Percentiles rank a stretch among this genome's conserved stretches.
Conservation (phyloP, 495 filamentous ascomycete species). For the Talaromyces liani region DNA sequence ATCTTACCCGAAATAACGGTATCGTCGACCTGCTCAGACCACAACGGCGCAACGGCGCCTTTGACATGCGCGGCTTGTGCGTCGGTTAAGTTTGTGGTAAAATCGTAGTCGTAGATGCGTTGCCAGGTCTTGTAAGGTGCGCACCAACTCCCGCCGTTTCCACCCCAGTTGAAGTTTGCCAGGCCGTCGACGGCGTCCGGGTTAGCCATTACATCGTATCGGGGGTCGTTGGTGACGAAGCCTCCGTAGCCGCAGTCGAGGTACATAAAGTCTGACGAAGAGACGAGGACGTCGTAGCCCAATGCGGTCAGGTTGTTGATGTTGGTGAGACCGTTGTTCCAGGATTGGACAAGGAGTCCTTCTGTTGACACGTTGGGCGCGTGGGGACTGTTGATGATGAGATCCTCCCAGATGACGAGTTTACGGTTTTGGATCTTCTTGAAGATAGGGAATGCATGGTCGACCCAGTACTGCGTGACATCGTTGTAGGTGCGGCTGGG, state of each 20-base stretch:
- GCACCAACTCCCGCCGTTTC: constrained; percentile 49
- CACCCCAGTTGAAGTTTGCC: constrained; percentile 47
- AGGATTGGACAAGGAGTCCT: constrained; percentile 42
- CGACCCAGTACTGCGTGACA: constrained; percentile 47
- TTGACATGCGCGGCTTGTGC: constrained; percentile 37
- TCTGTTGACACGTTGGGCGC: constrained; percentile 42
- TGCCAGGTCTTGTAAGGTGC: constrained; percentile 56
- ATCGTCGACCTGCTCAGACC: constrained; percentile 50
- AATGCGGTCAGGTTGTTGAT: constrained; percentile 42
- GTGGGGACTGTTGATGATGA: constrained; percentile 31
- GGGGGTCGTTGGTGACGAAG: constrained; percentile 45
- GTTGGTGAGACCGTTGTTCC: constrained; percentile 46
- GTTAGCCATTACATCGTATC: constrained; percentile 45
- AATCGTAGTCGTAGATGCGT: constrained; percentile 54
- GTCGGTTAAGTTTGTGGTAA: constrained; percentile 40
- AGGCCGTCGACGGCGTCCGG: constrained; percentile 24
- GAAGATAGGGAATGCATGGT: constrained; percentile 48
- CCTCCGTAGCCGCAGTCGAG: constrained; percentile 50
- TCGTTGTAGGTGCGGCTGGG: constrained; percentile 44
- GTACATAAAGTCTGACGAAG: constrained; percentile 47
- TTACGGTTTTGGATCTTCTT: constrained; percentile 30
- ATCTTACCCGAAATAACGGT: constrained; percentile 38
- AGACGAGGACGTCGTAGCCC: constrained; percentile 50
- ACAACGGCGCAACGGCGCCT: constrained; percentile 44
- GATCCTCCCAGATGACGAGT: constrained; percentile 52